phyloP scores from a whole-genome alignment of 2,329 filamentous ascomycete genomes.

The Macroventuria anomochaeta region DNA sequence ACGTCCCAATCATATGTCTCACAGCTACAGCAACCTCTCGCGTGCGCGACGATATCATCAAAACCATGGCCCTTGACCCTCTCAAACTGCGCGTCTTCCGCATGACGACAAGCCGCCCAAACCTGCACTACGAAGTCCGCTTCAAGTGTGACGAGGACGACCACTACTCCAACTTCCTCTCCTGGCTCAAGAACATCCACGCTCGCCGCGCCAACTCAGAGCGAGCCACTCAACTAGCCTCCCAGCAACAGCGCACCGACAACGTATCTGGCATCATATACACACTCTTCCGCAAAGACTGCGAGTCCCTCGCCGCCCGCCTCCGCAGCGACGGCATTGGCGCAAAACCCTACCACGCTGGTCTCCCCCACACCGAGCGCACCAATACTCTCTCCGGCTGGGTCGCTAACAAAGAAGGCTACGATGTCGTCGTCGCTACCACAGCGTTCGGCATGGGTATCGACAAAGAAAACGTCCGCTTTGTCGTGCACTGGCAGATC shows the following conservation, averaged over 20 bases:
- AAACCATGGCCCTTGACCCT: slow-evolving; percentile 71
- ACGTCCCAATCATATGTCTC: slow-evolving; percentile 89
- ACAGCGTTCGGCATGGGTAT: slow-evolving; percentile 99
- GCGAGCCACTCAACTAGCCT: slow-evolving; percentile 65
- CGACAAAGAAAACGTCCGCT: slow-evolving; percentile 92
- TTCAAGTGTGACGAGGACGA: slow-evolving; percentile 80
- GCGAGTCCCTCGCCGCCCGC: slow-evolving; percentile 71
- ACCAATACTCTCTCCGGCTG: slow-evolving; percentile 74
- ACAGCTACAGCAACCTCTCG: slow-evolving; percentile 87
- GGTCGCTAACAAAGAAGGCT: slow-evolving; percentile 75
- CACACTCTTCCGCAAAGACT: slow-evolving; percentile 76
- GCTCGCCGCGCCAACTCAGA: slow-evolving; percentile 65
- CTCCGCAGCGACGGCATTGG: slow-evolving; percentile 73
- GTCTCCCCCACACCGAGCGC: slow-evolving; percentile 69
- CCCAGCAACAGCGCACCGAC: slow-evolving; percentile 59
- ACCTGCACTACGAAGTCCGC: slow-evolving; percentile 88
- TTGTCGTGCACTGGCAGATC: slow-evolving; percentile 92
- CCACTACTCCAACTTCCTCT: slow-evolving; percentile 74
- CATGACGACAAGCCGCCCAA: slow-evolving; percentile 82
- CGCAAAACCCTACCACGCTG: slow-evolving; percentile 75
- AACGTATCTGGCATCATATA: slow-evolving; percentile 81
- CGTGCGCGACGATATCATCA: slow-evolving; percentile 83
- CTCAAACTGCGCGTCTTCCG: slow-evolving; percentile 74
- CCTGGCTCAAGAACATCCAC: slow-evolving; percentile 78
- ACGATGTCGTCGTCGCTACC: slow-evolving; percentile 92